Base-by-base conservation (phyloP, 75 land plant species). In the Pinus albicaulis region DNA sequence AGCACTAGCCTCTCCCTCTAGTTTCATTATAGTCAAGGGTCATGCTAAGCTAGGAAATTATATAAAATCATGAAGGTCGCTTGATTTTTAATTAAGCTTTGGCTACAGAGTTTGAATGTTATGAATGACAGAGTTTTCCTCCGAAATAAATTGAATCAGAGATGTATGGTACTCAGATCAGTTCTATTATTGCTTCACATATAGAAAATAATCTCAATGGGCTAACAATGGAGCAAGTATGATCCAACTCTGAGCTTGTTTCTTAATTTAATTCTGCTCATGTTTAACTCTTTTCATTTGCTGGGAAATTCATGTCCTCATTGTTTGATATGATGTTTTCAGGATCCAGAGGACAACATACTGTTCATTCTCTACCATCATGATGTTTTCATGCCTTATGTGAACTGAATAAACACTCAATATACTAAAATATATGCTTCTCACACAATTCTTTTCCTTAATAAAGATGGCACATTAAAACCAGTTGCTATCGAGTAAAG, bases 311-410 rank as follows among this genome's bases (percentile, higher is more conserved):
- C 44, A 41, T 41, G 7, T 6, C 3, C 7, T 41, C 7, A 41
- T 41, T 4, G 0, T 4, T 41, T 41, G 44, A 41, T 41, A 41
- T 41, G 44, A 41, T 41, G 7, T 41, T 41, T 41, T 41, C 76
- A 92, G 95, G 95, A 92, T 59, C 26, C 90, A 2, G 63, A 77
- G 57, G 62, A 77, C 23, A 85, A 85, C 25, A 90, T 57, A 76
- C 84, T 93, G 23, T 93, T 81, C 81, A 89, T 93, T 72, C 56
- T 93, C 31, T 86, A 91, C 62, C 84, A 93, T 68, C 89, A 93
- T 59, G 93, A 91, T 36, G 7, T 60, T 2, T 12, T 89, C 56
- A 86, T 91, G 83, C 91, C 93, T 56, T 89, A 86, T 41, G 64
- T 93, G 7, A 66, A 81, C 12, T 70, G 81, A 23, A 86, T 93